A percentile compares a stretch with the other conserved stretches of the same genome.
Evolutionary conservation across 306 rosid genomes (phyloP).

Genomic region (Acacia crassicarpa): DNA sequence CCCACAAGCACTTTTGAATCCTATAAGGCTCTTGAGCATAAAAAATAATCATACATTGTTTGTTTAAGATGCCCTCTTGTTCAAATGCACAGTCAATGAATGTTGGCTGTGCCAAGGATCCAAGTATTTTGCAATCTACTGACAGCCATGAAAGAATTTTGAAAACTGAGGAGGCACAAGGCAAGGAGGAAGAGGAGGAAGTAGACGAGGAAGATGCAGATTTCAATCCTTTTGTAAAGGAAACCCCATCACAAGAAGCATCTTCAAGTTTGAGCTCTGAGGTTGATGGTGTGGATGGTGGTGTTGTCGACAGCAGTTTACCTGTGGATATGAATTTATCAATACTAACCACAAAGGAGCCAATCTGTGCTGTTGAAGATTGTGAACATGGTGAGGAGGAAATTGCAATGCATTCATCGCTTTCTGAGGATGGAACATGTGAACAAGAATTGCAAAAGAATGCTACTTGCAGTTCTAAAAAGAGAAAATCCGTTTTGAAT

Average conservation of each 20-base stretch:
- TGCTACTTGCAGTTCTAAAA: conserved; percentile 26
- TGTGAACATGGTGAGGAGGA: conserved; percentile 65
- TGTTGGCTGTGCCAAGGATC: conserved; percentile 32
- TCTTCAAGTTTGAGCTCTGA: conserved; percentile 90
- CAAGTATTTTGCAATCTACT: conserved; percentile 26
- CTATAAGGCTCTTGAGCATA: conserved; percentile 21
- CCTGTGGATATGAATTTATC: conserved; percentile 36
- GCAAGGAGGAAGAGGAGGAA: conserved; percentile 50
- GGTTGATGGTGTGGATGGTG: conserved; percentile 68
- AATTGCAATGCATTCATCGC: conserved; percentile 43
- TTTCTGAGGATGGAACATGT: conserved; percentile 28
- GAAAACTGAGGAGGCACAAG: conserved; percentile 45
- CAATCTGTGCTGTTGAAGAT: conserved; percentile 37
- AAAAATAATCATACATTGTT: conserved; percentile 12
- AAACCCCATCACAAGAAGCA: conserved; percentile 70
- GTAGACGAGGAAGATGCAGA: conserved; percentile 78
- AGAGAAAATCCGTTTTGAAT: conserved; percentile 33
- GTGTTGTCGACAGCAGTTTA: conserved; percentile 43
- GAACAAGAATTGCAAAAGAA: conserved; percentile 37
- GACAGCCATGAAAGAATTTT: conserved; percentile 36
- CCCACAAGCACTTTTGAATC: conserved; percentile 12
- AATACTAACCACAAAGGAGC: conserved; percentile 26
- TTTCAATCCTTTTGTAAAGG: conserved; percentile 79
- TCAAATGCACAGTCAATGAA: conserved; percentile 40
- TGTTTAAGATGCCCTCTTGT: conserved; percentile 45